A percentile compares a stretch with the other conserved stretches of the same genome.
phyloP scores from a whole-genome alignment of 2,329 filamentous ascomycete species.

The Pseudocercospora eumusae region DNA sequence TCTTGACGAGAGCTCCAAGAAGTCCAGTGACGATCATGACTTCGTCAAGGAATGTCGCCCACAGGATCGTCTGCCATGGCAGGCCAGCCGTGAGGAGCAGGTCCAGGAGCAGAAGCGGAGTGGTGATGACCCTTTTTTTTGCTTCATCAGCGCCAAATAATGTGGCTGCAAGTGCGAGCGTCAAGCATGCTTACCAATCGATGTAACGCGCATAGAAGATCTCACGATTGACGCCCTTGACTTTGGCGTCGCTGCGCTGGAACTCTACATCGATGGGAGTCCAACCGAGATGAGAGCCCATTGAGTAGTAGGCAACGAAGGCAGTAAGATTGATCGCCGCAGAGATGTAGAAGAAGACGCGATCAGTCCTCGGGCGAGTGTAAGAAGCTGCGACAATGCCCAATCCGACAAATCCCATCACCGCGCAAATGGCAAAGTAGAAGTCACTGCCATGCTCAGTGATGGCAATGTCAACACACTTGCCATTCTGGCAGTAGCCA shows the following conservation, averaged over 20 bases:
- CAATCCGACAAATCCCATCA: constrained; percentile 60
- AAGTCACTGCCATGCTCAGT: constrained; percentile 62
- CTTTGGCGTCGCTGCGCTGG: constrained; percentile 45
- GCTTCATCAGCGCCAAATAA: neutral
- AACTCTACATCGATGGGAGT: constrained; percentile 62
- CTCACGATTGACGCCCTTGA: constrained; percentile 55
- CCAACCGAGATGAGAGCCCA: constrained; percentile 63
- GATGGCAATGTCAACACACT: constrained; percentile 58
- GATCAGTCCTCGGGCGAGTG: constrained; percentile 49
- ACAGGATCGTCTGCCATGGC: constrained; percentile 63
- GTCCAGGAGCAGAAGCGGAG: constrained; percentile 60
- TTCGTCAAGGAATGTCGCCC: constrained; percentile 60
- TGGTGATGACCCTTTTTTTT: constrained; percentile 53
- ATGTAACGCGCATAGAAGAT: constrained; percentile 66
- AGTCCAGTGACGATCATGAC: constrained; percentile 65
- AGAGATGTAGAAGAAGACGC: constrained; percentile 63
- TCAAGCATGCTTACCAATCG: constrained; percentile 52
- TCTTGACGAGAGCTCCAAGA: constrained; percentile 61
- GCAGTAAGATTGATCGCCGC: constrained; percentile 59
- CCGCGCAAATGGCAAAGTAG: constrained; percentile 62
- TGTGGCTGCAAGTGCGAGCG: neutral
- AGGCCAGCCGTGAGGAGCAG: constrained; percentile 62
- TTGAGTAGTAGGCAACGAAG: constrained; percentile 62
- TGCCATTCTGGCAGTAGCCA: constrained; percentile 51
- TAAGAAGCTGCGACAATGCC: constrained; percentile 33